phyloP scores from a whole-genome alignment of 805 yeast species.

The Suhomyces sp. region DNA sequence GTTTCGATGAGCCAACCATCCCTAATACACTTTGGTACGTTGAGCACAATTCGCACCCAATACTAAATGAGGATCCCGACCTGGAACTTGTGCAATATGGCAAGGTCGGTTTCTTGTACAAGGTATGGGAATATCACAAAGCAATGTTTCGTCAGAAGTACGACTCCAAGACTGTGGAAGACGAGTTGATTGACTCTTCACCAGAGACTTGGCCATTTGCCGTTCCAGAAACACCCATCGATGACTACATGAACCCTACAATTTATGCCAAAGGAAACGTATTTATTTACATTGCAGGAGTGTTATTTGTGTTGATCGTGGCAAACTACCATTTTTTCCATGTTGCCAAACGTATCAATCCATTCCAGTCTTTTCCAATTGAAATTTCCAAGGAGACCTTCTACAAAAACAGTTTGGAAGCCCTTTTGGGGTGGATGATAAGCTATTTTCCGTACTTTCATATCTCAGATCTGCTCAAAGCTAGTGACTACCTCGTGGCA shows the following conservation, averaged over 20 bases:
- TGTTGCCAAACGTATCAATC: slow-evolving; percentile 27
- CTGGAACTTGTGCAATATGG: slow-evolving; percentile 22
- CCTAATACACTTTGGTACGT: slow-evolving; percentile 72
- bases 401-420: slow-evolving; percentile 31
- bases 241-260: slow-evolving; percentile 34
- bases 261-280: slow-evolving; percentile 67
- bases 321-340: slow-evolving; percentile 17
- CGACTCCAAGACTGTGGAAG: slow-evolving; percentile 39
- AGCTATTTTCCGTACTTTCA: slow-evolving; percentile 57
- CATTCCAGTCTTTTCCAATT: slow-evolving; percentile 22
- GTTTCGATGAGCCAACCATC: slow-evolving; percentile 69
- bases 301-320: slow-evolving; percentile 23
- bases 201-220: slow-evolving; percentile 65
- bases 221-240: slow-evolving; percentile 58
- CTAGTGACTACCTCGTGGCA: slow-evolving; percentile 50
- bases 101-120: slow-evolving; percentile 44
- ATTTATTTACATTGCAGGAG: slow-evolving; percentile 50
- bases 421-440: slow-evolving; percentile 53
- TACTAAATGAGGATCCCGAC: slow-evolving; percentile 22
- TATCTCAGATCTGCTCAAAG: slow-evolving; percentile 37
- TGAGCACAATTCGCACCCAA: slow-evolving; percentile 63
- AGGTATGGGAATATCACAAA: slow-evolving; percentile 53
- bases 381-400: slow-evolving; percentile 11
- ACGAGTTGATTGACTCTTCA: slow-evolving; percentile 10
- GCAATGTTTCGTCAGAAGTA: slow-evolving; percentile 47